phyloP scores from a whole-genome alignment of 805 yeast genomes.

The Candida methanosorbosa region DNA sequence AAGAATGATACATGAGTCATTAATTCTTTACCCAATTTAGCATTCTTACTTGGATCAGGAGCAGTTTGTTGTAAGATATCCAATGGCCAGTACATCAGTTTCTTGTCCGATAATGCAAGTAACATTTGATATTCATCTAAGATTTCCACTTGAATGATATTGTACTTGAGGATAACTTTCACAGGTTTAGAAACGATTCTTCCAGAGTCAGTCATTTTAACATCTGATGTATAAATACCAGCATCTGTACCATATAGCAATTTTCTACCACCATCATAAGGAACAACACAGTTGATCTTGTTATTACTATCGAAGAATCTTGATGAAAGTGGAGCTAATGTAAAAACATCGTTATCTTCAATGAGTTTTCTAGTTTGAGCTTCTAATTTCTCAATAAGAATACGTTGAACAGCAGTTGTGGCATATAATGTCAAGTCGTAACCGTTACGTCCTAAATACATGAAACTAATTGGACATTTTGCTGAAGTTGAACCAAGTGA shows the following conservation, averaged over 20 bases:
- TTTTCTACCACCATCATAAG: constrained; percentile 91
- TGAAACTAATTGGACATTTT: constrained; percentile 41
- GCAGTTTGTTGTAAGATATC: constrained; percentile 50
- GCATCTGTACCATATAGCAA: constrained; percentile 84
- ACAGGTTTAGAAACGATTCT: constrained; percentile 63
- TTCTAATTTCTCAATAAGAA: constrained; percentile 70
- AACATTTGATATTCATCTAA: constrained; percentile 84
- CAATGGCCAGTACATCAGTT: constrained; percentile 67
- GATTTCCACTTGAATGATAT: constrained; percentile 84
- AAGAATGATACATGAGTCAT: constrained; percentile 86
- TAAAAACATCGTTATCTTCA: constrained; percentile 69
- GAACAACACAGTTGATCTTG: constrained; percentile 83
- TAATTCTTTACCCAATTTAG: constrained; percentile 65
- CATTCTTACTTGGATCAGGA: constrained; percentile 40
- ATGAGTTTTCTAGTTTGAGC: constrained; percentile 71
- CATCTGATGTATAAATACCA: constrained; percentile 80
- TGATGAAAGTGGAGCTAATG: constrained; percentile 66
- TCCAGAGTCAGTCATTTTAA: constrained; percentile 42
- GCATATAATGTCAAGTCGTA: constrained; percentile 47
- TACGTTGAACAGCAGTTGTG: constrained; percentile 60
- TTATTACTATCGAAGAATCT: constrained; percentile 66
- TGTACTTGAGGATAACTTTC: constrained; percentile 62
- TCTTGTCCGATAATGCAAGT: constrained; percentile 74
- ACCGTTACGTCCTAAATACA: constrained; percentile 45
- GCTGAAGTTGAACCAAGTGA: constrained; percentile 16